Base-by-base conservation (phyloP, 1,139 yeast species). In the Sugiyamaella novakii region DNA sequence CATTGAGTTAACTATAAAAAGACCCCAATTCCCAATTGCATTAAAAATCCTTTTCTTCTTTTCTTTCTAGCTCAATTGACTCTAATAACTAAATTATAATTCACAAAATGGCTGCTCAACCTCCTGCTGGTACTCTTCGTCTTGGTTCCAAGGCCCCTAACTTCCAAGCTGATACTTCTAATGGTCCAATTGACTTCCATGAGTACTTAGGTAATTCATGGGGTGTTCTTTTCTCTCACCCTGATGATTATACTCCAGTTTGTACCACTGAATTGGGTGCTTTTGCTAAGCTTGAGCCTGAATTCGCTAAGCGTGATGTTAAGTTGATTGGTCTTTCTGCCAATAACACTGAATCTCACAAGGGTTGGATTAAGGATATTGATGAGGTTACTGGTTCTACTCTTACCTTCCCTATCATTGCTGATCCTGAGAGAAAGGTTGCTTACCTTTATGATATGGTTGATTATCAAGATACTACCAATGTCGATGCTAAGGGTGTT, bases 241-340 rank as follows among this genome's bases (percentile, higher is more conserved):
- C 95, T 54, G 94, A 83, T 64, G 94, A 85, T 65, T 85, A 83
- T 75, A 87, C 95, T 43, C 95, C 95, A 48, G 92, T 87, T 46
- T 87, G 95, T 73, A 87, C 95, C 59, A 87, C 95, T 52, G 95
- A 87, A 73, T 77, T 87, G 58, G 95, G 95, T 55, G 95, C 94
- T 8, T 85, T 87, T 62, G 89, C 92, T 61, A 81, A 83, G 67
- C 76, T 87, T 65, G 87, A 84, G 72, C 87, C 87, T 41, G 94
- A 87, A 70, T 87, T 87, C 67, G 75, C 82, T 65, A 78, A 81
- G 73, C 80, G 95, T 68, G 78, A 78, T 49, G 87, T 83, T 60
- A 85, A 86, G 74, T 75, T 87, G 65, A 77, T 86, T 66, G 95
- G 94, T 54, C 75, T 87, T 53, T 83, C 91, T 54, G 88, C 91